A percentile compares a stretch with the other conserved stretches of the same genome.
phyloP scores from a whole-genome alignment of 306 rosid species.

The Lathyrus oleraceus region DNA sequence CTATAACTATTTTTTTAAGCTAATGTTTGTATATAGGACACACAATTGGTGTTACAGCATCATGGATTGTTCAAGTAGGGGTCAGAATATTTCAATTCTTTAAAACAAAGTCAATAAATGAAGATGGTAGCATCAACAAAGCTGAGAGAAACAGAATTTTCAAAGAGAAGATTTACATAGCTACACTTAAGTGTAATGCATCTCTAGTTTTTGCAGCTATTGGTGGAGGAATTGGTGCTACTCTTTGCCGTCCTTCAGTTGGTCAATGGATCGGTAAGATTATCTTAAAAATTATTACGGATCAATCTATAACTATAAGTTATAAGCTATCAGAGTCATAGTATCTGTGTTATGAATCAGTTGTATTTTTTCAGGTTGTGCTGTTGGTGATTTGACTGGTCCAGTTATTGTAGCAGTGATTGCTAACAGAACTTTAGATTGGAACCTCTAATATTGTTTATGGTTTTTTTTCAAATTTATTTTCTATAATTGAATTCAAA shows the following conservation, averaged over 20 bases:
- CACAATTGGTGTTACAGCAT: conserved; percentile 72
- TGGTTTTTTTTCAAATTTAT: conserved; percentile 26
- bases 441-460: conserved; percentile 42
- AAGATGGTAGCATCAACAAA: conserved; percentile 38
- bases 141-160: conserved; percentile 42
- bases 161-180: conserved; percentile 47
- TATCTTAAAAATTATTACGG: neutral
- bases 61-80: conserved; percentile 83
- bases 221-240: conserved; percentile 84
- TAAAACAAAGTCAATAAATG: conserved; percentile 36
- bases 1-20: conserved; percentile 28
- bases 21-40: conserved; percentile 50
- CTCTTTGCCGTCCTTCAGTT: conserved; percentile 56
- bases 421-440: conserved; percentile 40
- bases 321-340: no score
- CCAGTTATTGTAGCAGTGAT: conserved; percentile 58
- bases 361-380: conserved; percentile 57
- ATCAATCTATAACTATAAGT: no score
- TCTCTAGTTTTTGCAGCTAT: conserved; percentile 76
- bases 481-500: conserved; percentile 19
- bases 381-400: conserved; percentile 76
- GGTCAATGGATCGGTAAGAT: conserved; percentile 89
- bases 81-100: conserved; percentile 54
- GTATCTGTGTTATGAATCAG: no score
- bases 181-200: conserved; percentile 61